Base-by-base conservation (phyloP, 1,284 basidiomycete species). In the Xanthoconium separans region DNA sequence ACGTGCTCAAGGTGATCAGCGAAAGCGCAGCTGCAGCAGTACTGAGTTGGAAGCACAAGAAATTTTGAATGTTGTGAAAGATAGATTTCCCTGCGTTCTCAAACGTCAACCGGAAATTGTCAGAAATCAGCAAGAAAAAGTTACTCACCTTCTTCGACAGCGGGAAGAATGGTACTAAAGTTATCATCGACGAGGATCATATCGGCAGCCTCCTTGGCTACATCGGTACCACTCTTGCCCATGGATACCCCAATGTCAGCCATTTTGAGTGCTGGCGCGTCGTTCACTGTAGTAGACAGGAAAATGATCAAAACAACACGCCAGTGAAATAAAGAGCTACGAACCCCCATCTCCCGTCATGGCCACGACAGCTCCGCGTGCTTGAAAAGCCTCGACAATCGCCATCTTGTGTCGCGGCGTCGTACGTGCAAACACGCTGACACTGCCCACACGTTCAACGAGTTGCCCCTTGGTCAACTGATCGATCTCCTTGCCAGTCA, bases 61-160 rank as follows among this genome's bases (percentile, higher is more conserved):
- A 98, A 71, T 98, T 98, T 70, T 98, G 95, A 65, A 98, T 97
- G 66, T 99, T 98, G 75, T 96, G 93, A 73, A 98, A 99, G 65
- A 98, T 98, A 5, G 91, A 91, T 85, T 98, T 96, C 53, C 92
- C 89, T 90, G 59, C 1, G 20, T 1, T 41, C 30, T 15, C 36
- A 30, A 10, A 43, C 12, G 51, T 51, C 48, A 45, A 40, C 29
- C 27, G 2, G 31, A 18, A 12, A 42, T 20, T 0, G 9, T 29
- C 13, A 5, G 13, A 33, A 16, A 41, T 4, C 6, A 22, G 18
- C 13, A 47, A 37, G 40, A 16, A 44, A 18, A 24, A 5, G 16
- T 6, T 5, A 68, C 76, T 47, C 47, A 87, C 92, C 96, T 78
- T 99, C 96, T 74, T 98, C 95, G 44, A 98, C 86, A 1, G 95